phyloP scores from a whole-genome alignment of 208 protist species.

The Porcisia hertigi region DNA sequence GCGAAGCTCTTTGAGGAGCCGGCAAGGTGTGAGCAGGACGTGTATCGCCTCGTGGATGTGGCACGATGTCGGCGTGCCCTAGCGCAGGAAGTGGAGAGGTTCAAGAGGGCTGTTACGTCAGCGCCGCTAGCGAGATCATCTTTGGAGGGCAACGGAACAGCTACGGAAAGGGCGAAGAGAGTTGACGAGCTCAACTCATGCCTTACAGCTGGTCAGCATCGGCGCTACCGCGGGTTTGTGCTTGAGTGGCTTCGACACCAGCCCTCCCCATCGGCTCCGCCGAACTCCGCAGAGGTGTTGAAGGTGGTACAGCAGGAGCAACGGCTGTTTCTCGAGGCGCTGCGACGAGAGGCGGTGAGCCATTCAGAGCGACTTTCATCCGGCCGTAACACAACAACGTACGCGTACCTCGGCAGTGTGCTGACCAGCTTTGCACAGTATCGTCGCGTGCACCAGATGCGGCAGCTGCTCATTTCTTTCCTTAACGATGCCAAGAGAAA shows the following conservation, averaged over 20 bases:
- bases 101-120: background rate
- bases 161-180: background rate
- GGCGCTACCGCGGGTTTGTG: slow-evolving; percentile 49
- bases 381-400: background rate
- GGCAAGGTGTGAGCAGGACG: slow-evolving; percentile 44
- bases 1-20: slow-evolving; percentile 39
- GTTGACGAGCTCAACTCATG: slow-evolving; percentile 53
- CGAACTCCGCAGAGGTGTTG: slow-evolving; percentile 49
- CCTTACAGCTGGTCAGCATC: slow-evolving; percentile 68
- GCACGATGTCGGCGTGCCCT: slow-evolving; percentile 31
- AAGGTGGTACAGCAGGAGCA: slow-evolving; percentile 58
- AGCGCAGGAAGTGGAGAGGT: slow-evolving; percentile 14
- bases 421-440: slow-evolving; percentile 39
- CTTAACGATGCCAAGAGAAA: slow-evolving; percentile 31
- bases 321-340: slow-evolving; percentile 40
- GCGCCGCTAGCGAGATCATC: background rate
- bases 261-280: slow-evolving; percentile 26
- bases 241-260: slow-evolving; percentile 32
- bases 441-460: slow-evolving; percentile 34
- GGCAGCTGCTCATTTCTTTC: slow-evolving; percentile 23
- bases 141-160: background rate
- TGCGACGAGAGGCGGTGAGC: slow-evolving; percentile 36
- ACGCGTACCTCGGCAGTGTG: slow-evolving; percentile 1
- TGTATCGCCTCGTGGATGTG: slow-evolving; percentile 52
- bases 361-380: background rate